These are phyloP conservation scores for Diplodia seriata DNA, from an alignment of 2,329 filamentous ascomycete genomes.

Conservation along the genomic window DNA sequence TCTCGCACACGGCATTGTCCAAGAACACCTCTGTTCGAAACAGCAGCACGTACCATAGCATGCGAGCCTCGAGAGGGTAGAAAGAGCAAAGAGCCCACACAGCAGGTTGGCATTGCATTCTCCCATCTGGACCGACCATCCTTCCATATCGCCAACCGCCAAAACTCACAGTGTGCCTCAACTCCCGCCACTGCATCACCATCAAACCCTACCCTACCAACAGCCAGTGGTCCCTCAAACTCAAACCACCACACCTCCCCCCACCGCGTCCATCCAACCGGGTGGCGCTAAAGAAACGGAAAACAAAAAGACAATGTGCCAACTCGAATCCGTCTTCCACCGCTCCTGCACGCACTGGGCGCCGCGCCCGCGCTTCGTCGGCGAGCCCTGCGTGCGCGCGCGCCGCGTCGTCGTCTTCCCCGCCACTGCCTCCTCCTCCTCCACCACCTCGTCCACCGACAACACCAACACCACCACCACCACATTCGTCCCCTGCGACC, in stretches of 20 bases:
- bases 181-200: background rate
- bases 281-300: no score
- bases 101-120: background rate
- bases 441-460: background rate
- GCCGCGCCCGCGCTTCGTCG: constrained; percentile 38
- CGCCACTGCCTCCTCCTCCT: background rate
- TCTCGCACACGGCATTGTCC: background rate
- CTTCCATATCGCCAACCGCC: background rate
- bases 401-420: background rate
- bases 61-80: background rate
- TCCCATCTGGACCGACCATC: background rate
- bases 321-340: constrained; percentile 44
- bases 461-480: no score
- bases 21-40: background rate
- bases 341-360: constrained; percentile 44
- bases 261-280: no score
- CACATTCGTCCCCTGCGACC: background rate
- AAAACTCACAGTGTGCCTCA: background rate
- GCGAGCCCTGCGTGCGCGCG: constrained; percentile 43
- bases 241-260: background rate
- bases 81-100: background rate
- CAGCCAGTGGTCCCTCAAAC: background rate
- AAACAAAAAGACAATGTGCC: constrained; percentile 37
- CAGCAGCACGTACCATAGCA: background rate
- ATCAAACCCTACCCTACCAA: background rate